Evolutionary conservation across 73 alveolate genomes (phyloP).

Genomic region (Durusdinium trenchii): DNA sequence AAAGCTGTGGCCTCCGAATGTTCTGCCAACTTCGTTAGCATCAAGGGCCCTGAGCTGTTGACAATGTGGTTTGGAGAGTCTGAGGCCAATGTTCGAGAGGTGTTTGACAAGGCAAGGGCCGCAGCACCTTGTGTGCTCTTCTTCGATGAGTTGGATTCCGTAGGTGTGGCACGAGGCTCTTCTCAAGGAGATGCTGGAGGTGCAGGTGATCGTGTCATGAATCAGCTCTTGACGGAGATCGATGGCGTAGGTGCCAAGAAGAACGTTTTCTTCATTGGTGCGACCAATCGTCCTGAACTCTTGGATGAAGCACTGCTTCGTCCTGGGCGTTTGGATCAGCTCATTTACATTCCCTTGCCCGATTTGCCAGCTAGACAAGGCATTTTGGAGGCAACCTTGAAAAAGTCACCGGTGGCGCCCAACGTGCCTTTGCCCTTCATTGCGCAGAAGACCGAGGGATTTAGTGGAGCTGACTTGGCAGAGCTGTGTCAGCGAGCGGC

Average conservation of each 20-base stretch:
- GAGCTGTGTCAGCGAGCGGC: slow-evolving; percentile 99
- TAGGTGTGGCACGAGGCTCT: slow-evolving; percentile 97
- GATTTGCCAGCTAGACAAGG: slow-evolving; percentile 98
- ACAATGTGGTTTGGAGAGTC: slow-evolving; percentile 98
- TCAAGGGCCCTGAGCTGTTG: slow-evolving; percentile 98
- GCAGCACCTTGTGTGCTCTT: slow-evolving; percentile 98
- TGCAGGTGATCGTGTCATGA: slow-evolving; percentile 99
- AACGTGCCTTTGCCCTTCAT: slow-evolving; percentile 98
- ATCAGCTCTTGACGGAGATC: slow-evolving; percentile 99
- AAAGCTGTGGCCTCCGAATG: slow-evolving; percentile 99
- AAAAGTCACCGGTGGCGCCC: slow-evolving; percentile 99
- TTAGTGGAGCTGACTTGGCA: slow-evolving; percentile 99
- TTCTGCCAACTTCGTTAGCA: slow-evolving; percentile 98
- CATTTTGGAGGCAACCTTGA: slow-evolving; percentile 98
- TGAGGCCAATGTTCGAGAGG: slow-evolving; percentile 98
- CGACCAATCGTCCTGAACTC: slow-evolving; percentile 99
- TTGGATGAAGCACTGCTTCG: slow-evolving; percentile 99
- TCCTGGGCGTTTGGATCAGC: slow-evolving; percentile 99
- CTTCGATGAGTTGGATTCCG: slow-evolving; percentile 98
- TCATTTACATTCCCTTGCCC: slow-evolving; percentile 99
- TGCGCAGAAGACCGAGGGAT: slow-evolving; percentile 99
- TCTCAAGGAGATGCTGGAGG: slow-evolving; percentile 98
- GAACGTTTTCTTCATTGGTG: slow-evolving; percentile 99
- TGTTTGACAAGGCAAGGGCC: slow-evolving; percentile 98
- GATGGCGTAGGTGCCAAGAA: slow-evolving; percentile 99